phyloP scores from a whole-genome alignment of 768 basidiomycete genomes.

The Wakefieldia striispora region DNA sequence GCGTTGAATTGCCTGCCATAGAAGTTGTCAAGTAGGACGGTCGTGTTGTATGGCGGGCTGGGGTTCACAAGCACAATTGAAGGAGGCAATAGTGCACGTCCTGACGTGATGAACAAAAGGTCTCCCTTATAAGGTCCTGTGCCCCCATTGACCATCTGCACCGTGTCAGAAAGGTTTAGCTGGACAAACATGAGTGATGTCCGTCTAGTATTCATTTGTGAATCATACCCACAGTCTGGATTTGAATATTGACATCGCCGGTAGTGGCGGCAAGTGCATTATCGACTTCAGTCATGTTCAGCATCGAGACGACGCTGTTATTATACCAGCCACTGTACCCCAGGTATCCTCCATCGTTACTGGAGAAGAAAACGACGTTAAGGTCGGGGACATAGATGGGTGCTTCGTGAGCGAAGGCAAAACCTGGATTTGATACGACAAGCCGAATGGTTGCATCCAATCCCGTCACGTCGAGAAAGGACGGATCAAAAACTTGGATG shows the following conservation, averaged over 20 bases:
- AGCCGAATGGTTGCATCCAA: constrained; percentile 51
- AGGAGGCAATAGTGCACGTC: constrained; percentile 60
- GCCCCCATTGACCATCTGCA: constrained; percentile 72
- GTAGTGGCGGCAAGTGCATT: constrained; percentile 37
- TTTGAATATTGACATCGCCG: constrained; percentile 45
- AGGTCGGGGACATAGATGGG: constrained; percentile 65
- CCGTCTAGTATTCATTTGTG: neutral
- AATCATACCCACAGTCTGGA: constrained; percentile 35
- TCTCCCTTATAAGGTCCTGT: constrained; percentile 60
- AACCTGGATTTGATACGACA: constrained; percentile 58
- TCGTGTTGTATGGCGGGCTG: constrained; percentile 58
- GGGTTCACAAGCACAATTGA: constrained; percentile 67
- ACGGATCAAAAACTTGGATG: constrained; percentile 53
- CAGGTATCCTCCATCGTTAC: constrained; percentile 63
- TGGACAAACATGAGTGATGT: constrained; percentile 24
- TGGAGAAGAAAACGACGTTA: constrained; percentile 72
- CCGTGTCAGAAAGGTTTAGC: constrained; percentile 55
- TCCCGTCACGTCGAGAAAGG: constrained; percentile 63
- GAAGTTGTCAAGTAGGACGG: constrained; percentile 73
- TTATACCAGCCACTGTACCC: constrained; percentile 63
- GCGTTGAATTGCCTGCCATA: constrained; percentile 82
- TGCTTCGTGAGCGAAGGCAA: constrained; percentile 79
- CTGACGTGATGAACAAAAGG: constrained; percentile 62
- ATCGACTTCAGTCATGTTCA: constrained; percentile 57
- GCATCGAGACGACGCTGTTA: constrained; percentile 62